Conservation (phyloP, 2,329 filamentous ascomycete genomes). For the Rachicladosporium sp. region DNA sequence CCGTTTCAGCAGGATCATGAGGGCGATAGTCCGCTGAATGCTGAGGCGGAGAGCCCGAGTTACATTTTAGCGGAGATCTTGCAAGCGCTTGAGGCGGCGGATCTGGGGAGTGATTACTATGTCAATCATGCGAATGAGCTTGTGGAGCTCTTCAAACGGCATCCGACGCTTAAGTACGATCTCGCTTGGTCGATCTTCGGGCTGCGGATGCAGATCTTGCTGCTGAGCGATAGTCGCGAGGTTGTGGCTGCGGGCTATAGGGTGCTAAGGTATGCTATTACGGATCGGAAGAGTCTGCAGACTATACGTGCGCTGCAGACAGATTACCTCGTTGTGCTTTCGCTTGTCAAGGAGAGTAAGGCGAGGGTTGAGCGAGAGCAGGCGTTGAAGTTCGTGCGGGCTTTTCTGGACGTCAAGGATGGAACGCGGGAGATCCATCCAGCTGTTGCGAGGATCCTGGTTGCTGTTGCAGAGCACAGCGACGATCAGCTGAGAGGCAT, state of each 20-base stretch:
- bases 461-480: constrained; percentile 75
- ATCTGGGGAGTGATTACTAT: constrained; percentile 87
- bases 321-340: constrained; percentile 83
- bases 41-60: constrained; percentile 72
- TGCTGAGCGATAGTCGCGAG: constrained; percentile 88
- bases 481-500: constrained; percentile 82
- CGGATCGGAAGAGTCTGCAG: constrained; percentile 76
- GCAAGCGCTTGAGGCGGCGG: constrained; percentile 76
- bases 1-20: constrained; percentile 28
- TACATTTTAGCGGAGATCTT: constrained; percentile 82
- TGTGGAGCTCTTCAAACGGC: constrained; percentile 89
- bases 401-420: constrained; percentile 90
- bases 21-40: constrained; percentile 49
- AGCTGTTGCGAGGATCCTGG: constrained; percentile 76
- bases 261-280: constrained; percentile 87
- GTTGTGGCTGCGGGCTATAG: constrained; percentile 91
- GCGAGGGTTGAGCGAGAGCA: constrained; percentile 96
- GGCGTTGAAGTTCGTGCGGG: constrained; percentile 87
- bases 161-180: constrained; percentile 91
- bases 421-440: constrained; percentile 79
- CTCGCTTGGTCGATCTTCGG: constrained; percentile 94
- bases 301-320: constrained; percentile 82
- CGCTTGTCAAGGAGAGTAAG: constrained; percentile 88
- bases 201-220: constrained; percentile 84
- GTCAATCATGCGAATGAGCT: constrained; percentile 83